Percentiles rank a stretch among this genome's conserved stretches.
Evolutionary conservation across 371 early-diverging fungal genomes (phyloP).

Genomic region (Rhizopus microsporus): DNA sequence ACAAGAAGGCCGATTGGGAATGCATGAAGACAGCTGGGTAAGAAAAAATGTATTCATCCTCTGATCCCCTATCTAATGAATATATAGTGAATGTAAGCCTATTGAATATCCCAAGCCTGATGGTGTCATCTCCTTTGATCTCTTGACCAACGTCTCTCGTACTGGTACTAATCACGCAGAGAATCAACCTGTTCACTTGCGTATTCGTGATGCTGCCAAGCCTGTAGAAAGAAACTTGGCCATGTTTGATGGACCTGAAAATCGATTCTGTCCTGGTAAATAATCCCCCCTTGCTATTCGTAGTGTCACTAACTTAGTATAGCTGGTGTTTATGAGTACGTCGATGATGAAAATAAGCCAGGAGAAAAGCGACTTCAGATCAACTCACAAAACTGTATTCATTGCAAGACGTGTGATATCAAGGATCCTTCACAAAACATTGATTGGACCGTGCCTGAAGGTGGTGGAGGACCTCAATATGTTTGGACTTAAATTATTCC

Average conservation of each 20-base stretch:
- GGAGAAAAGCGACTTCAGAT: constrained; percentile 95
- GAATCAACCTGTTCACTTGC: constrained; percentile 94
- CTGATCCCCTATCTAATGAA: constrained; percentile 6
- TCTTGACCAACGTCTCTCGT: constrained; percentile 90
- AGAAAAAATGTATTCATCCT: constrained; percentile 13
- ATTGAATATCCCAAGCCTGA: constrained; percentile 99
- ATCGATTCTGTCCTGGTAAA: constrained; percentile 92
- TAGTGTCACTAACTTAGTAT: neutral
- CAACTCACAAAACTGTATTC: constrained; percentile 97
- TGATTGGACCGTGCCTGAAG: constrained; percentile 99
- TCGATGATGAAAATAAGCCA: constrained; percentile 87
- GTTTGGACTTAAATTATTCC: constrained; percentile 22
- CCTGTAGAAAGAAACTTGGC: constrained; percentile 84
- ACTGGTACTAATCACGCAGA: constrained; percentile 96
- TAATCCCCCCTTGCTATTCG: neutral
- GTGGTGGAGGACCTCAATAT: constrained; percentile 88
- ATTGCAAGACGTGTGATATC: constrained; percentile 99
- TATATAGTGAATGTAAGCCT: constrained; percentile 60
- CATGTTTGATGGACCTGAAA: constrained; percentile 96
- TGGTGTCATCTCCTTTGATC: constrained; percentile 91
- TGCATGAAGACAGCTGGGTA: constrained; percentile 71
- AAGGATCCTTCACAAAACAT: constrained; percentile 99
- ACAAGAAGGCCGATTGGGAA: constrained; percentile 84
- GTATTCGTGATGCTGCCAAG: constrained; percentile 67
- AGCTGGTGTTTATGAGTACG: constrained; percentile 98